Evolutionary conservation across 129 eudicot genomes (phyloP), one percentile per base, ranked within the genome.

Genomic region (Tanacetum coccineum): DNA sequence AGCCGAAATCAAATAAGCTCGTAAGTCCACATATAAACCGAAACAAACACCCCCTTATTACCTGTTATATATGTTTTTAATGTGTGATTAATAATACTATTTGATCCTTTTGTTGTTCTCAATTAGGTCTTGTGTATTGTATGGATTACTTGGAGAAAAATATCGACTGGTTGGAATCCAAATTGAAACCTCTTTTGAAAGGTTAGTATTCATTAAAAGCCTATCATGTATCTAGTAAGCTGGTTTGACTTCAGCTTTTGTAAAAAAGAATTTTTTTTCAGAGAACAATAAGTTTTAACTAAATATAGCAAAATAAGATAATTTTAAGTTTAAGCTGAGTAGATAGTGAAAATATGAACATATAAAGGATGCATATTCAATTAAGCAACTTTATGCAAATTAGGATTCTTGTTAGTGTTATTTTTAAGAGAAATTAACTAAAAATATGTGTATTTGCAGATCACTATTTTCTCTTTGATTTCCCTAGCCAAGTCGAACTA

Each of bases 141-240:
- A 88, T 93, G 98, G 98, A 93, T 84, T 93, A 84, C 86, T 72
- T 93, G 83, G 98, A 87, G 80, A 93, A 88, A 78, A 88, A 88
- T 80, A 81, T 93, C 13, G 96, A 93, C 63, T 86, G 98, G 96
- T 69, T 92, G 82, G 82, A 88, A 75, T 80, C 98, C 51, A 88
- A 75, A 76, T 68, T 92, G 81, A 73, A 88, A 60, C 96, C 95
- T 26, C 86, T 92, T 72, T 78, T 92, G 71, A 86, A 92, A 84
- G 98, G 98, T 92, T 79, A 72, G 77, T 77, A 49, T 25, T 17
- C 68, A 22, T 77, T 52, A 9, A 51, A 69, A 22, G 59, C 42
- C 59, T 69, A 49, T 39, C n/a, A 6, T 66, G 42, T 58, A 60
- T 46, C 6, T 54, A 44, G 53, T 68, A 3, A 49, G 36, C 4